These are phyloP conservation scores for Lentinula lateritia DNA, from an alignment of 768 basidiomycete species.

Conservation along the genomic window DNA sequence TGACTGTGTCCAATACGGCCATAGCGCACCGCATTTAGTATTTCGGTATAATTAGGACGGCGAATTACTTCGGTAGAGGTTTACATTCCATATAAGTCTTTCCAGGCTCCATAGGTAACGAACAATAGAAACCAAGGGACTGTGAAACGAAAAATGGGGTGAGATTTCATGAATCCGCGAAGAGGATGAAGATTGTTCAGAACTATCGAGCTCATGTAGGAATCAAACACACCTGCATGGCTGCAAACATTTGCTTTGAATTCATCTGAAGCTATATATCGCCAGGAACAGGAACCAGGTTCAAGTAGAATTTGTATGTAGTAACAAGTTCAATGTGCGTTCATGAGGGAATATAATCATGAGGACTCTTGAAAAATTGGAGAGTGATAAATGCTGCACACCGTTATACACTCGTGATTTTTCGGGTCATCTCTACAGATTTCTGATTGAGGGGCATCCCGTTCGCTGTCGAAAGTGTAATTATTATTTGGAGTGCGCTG, in stretches of 20 bases:
- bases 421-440: constrained; percentile 46
- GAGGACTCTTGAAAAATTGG: background rate
- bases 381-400: constrained; percentile 22
- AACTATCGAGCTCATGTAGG: background rate
- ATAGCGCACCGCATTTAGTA: background rate
- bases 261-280: constrained; percentile 51
- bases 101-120: constrained; percentile 58
- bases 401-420: constrained; percentile 50
- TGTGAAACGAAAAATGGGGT: constrained; percentile 17
- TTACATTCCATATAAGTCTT: constrained; percentile 67
- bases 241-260: constrained; percentile 55
- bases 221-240: constrained; percentile 56
- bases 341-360: background rate
- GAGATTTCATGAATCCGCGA: background rate
- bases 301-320: background rate
- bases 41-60: background rate
- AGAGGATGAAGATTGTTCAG: background rate
- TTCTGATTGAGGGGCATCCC: constrained; percentile 50
- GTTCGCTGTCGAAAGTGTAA: constrained; percentile 62
- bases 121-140: constrained; percentile 66
- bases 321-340: background rate
- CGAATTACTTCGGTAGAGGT: constrained; percentile 20
- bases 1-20: background rate
- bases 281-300: constrained; percentile 1
- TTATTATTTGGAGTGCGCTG: constrained; percentile 43